A percentile compares a stretch with the other conserved stretches of the same genome.
Evolutionary conservation across 345 rosid species (phyloP).

Genomic region (Orychophragmus violaceus): DNA sequence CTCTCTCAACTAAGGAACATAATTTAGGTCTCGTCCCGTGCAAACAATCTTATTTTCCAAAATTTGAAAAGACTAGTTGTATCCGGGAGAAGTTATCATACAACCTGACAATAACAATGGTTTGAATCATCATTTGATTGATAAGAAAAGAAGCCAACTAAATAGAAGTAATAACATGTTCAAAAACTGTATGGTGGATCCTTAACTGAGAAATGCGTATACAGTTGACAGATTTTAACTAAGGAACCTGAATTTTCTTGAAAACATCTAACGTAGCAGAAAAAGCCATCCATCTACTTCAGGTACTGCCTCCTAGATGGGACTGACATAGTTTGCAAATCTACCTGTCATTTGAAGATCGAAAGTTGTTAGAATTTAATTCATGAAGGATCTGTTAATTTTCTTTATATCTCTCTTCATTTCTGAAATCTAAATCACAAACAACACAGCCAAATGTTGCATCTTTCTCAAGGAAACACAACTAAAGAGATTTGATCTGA

Average conservation of each 20-base stretch:
- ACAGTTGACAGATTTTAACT: background rate
- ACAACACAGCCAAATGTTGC: background rate
- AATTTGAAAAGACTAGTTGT: background rate
- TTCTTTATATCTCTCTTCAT: background rate
- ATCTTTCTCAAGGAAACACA: background rate
- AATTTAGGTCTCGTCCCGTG: background rate
- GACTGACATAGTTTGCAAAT: constrained; percentile 76
- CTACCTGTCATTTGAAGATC: constrained; percentile 45
- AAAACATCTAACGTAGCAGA: background rate
- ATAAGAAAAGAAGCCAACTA: background rate
- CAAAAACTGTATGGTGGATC: background rate
- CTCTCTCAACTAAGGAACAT: background rate
- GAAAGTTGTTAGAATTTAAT: background rate
- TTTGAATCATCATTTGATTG: constrained; percentile 7
- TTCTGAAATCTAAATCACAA: background rate
- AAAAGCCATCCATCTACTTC: constrained; percentile 6
- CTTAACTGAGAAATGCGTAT: constrained; percentile 6
- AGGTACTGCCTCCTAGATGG: constrained; percentile 44
- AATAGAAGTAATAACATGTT: background rate
- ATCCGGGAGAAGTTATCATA: background rate
- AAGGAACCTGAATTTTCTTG: constrained; percentile 20
- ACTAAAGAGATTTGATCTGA: background rate
- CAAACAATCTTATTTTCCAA: constrained; percentile 1
- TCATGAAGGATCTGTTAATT: background rate
- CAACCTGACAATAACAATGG: constrained; percentile 4